Base-by-base conservation (phyloP, 345 rosid species). In the Brassica nigra region DNA sequence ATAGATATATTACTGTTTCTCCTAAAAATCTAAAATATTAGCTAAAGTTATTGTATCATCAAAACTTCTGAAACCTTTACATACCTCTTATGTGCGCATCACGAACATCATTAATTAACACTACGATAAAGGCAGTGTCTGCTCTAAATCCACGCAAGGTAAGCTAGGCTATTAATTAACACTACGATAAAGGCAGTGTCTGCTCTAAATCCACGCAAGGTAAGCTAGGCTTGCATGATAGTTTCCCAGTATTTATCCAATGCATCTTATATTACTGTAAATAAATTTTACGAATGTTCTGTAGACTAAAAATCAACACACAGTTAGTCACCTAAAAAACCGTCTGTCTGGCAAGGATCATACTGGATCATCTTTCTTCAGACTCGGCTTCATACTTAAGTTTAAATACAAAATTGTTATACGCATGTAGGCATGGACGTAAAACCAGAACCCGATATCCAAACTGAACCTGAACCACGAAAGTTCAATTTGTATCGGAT, bases 361-460 rank as follows among this genome's bases (percentile, higher is more conserved):
- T 66, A 66, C 30, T 15, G 29, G 15, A 27, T 66, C 36, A 28
- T 36, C 29, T 34, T 16, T 34, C 49, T 65, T 29, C 18, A 62
- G 20, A n/a, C 37, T 62, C 37, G 11, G 70, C 10, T 67, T 68
- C 11, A 47, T 76, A 75, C 78, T 9, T 52, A 34, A 30, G 20
- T 6, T 58, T 57, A 18, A 5, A 20, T 57, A 18, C 29, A 54
- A 8, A 54, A 2, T 16, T 16, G 59, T 54, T 55, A 16, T 54
- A 16, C 27, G 37, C 7, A 34, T 34, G 37, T 34, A 34, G 37
- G 37, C 37, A 1, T 34, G 7, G 37, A 8, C 37, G 7, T 34
- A 34, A 34, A 34, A 5, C 37, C 6, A 8, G 7, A 34, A 34
- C 37, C 37, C 37, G 8, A 34, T 7, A 34, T 34, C 37, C 37